Base-by-base conservation (phyloP, 345 rosid species). In the Cardiospermum halicacabum region DNA sequence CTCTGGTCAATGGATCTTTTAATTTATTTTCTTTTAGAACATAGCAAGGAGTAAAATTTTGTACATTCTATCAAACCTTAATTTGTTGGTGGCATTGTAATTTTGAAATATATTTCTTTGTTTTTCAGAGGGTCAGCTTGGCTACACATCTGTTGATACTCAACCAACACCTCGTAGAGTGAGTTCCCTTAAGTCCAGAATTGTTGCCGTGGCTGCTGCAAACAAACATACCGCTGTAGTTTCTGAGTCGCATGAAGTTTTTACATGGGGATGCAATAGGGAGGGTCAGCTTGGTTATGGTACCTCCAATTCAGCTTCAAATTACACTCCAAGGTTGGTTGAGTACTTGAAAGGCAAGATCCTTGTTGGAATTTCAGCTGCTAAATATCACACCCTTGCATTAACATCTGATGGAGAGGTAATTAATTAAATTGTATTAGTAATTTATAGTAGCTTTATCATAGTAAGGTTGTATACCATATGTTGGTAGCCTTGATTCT, bases 231-330 rank as follows among this genome's bases (percentile, higher is more conserved):
- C 92, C 8, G 97, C 96, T 19, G 99, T 81, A 69, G 91, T 91
- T 76, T 91, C 96, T 0, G 96, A 84, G 30, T 83, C 84, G 55
- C 95, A 97, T 63, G 97, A 94, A 81, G 92, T 91, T 62, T 89
- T 84, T 81, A 94, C 99, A 27, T 94, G 99, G 99, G 99, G 99
- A 53, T 89, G 91, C 84, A 94, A 94, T 62, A 79, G 84, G 75
- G 97, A 88, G 79, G 99, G 99, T 57, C 99, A 94, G 67, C 99
- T 94, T 26, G 99, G 99, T 74, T 94, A 94, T 74, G 99, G 99
- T 47, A 94, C 99, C 57, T 94, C 99, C 37, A 88, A 91, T 79
- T 94, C 99, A 15, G 97, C 97, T 58, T 94, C 99, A 65, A 94
- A 94, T 81, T 88, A 88, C 80, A 84, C 80, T 25, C 99, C 99